Base-by-base conservation (phyloP, 2,329 filamentous ascomycete species). In the Stemphylium lycopersici region DNA sequence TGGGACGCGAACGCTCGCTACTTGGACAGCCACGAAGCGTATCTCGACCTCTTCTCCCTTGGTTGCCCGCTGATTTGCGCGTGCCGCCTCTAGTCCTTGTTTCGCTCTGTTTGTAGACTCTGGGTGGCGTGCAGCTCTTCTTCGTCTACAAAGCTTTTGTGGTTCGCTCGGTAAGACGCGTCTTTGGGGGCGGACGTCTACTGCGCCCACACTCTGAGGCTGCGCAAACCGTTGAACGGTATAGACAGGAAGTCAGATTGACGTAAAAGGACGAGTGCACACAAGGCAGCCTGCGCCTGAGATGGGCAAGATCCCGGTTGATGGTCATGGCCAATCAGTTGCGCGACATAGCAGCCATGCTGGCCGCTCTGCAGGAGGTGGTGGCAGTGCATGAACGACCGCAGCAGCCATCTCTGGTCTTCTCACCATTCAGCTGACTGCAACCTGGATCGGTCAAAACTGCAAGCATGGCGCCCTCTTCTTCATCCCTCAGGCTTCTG, bases 371-470 rank as follows among this genome's bases (percentile, higher is more conserved):
- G 53, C 53, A 59, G 41, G 41, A 32, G 38, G 32, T 38, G 34
- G 53, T 59, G 56, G 56, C 56, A 59, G 56, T 59, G 50, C 56
- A 48, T 11, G 33, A 51, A 57, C 46, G 43, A 45, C 55, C 51
- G 52, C 52, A 49, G 39, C 48, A 44, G 39, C 26, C 48, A 38
- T 34, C 42, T 46, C 26, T 38, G 22, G 13, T 34, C 46, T 26
- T 41, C 24, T 36, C 18, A 11, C 37, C 12, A 38, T 16, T 24
- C 40, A 51, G 46, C 46, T 54, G 54, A 57, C 57, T 65, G 63
- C 58, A 64, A 63, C 61, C 58, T 66, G 48, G 48, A 40, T 47
- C 58, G 47, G 55, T 58, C 57, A 65, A 64, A 59, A 64, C 15
- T 43, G 52, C 32, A 10, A 58, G 26, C 13, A 55, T 62, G 59